A percentile compares a stretch with the other conserved stretches of the same genome.
Evolutionary conservation across 306 rosid species (phyloP).

Genomic region (Carpinus viminea): DNA sequence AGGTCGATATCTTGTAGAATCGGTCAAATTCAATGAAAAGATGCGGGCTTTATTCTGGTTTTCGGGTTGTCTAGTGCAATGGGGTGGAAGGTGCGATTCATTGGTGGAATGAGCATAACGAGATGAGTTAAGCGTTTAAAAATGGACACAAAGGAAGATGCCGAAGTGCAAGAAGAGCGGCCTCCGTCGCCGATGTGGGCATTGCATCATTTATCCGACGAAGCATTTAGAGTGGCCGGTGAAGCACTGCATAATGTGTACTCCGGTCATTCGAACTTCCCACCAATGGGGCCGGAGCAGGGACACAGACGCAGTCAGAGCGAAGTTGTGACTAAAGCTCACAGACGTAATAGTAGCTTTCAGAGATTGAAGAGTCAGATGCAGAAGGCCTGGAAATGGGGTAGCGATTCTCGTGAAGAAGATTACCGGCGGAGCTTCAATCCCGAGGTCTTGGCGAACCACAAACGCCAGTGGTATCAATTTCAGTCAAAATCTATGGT

Average conservation of each 20-base stretch:
- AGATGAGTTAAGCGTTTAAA: conserved; percentile 46
- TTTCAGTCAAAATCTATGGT: conserved; percentile 84
- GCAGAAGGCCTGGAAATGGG: conserved; percentile 77
- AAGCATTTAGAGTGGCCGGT: conserved; percentile 64
- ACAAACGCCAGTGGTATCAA: conserved; percentile 97
- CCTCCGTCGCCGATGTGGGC: conserved; percentile 46
- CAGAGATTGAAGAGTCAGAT: conserved; percentile 66
- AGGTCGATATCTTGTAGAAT: conserved; percentile 15
- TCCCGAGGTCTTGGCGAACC: conserved; percentile 89
- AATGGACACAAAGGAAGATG: conserved; percentile 63
- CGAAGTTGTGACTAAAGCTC: conserved; percentile 44
- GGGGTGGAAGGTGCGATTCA: conserved; percentile 23
- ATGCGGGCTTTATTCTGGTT: conserved; percentile 24
- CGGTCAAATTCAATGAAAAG: conserved; percentile 33
- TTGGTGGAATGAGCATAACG: conserved; percentile 31
- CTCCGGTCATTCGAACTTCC: conserved; percentile 34
- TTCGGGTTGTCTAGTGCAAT: conserved; percentile 19
- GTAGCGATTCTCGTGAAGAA: conserved; percentile 45
- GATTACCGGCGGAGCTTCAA: conserved; percentile 40
- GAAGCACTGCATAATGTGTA: conserved; percentile 55
- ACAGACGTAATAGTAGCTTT: conserved; percentile 54
- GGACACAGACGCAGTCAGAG: conserved; percentile 68
- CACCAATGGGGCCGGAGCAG: conserved; percentile 39
- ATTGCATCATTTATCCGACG: conserved; percentile 69
- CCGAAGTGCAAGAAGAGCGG: conserved; percentile 47